Percentiles rank a stretch among this genome's conserved stretches.
These are phyloP conservation scores for Arthrobotrys sinensis DNA, from an alignment of 2,329 filamentous ascomycete genomes.

Conservation along the genomic window DNA sequence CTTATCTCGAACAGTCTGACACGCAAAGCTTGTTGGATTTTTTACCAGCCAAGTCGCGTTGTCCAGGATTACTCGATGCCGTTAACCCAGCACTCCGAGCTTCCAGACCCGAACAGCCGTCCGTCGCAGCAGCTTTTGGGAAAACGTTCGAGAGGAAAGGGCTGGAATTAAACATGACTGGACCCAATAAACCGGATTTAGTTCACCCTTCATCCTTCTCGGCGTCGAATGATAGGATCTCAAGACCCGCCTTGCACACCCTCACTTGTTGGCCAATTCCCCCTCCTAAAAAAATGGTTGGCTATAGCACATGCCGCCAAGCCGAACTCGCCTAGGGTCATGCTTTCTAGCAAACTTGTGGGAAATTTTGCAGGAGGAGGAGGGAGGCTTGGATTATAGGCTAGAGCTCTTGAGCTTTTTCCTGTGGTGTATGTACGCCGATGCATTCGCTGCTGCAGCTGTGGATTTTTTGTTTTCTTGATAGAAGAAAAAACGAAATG, in stretches of 20 bases:
- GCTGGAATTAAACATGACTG: not conserved
- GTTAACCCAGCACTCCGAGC: not conserved
- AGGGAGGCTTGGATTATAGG: not conserved
- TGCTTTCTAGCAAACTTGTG: constrained; percentile 20
- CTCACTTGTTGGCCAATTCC: constrained; percentile 5
- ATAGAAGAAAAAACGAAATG: not conserved
- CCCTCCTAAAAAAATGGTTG: constrained; percentile 1
- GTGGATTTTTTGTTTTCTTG: not conserved
- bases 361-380: not conserved
- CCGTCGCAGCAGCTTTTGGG: no score
- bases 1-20: not conserved
- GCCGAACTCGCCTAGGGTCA: constrained; percentile 17
- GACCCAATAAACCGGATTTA: constrained; percentile 28
- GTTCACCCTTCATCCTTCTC: not conserved
- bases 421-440: no score
- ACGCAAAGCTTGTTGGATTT: constrained; percentile 8
- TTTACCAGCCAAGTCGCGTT: constrained; percentile 19
- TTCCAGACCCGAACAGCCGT: not conserved
- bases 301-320: constrained; percentile 16
- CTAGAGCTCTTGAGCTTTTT: not conserved
- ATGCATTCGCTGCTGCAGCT: no score
- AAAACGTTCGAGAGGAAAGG: not conserved
- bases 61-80: not conserved
- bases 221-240: constrained; percentile 31
- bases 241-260: constrained; percentile 26